Conservation (phyloP, 1,284 basidiomycete species). For the Mycosarcoma maydis region DNA sequence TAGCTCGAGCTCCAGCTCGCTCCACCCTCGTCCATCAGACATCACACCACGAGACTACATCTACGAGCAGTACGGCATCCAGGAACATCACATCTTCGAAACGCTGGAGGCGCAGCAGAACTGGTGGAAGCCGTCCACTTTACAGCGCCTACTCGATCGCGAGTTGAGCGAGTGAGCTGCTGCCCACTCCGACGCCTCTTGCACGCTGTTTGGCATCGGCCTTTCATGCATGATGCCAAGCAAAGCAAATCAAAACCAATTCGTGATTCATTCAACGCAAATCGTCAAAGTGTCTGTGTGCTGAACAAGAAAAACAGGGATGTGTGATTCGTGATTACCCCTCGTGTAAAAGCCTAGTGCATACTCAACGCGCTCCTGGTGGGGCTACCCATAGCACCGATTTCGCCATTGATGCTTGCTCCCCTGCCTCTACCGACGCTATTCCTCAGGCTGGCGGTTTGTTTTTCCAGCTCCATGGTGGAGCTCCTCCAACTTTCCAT, state of each 20-base stretch:
- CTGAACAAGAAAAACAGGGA: too few species aligned
- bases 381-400: constrained; percentile 12
- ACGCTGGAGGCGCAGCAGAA: constrained; percentile 51
- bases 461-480: constrained; percentile 43
- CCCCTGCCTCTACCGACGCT: constrained; percentile 12
- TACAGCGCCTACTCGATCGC: constrained; percentile 57
- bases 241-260: too few species aligned
- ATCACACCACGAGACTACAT: constrained; percentile 52
- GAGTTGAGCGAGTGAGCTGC: constrained; percentile 40
- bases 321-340: too few species aligned
- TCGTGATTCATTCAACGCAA: too few species aligned
- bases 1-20: not conserved
- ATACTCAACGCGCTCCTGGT: constrained; percentile 17
- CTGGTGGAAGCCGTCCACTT: constrained; percentile 62
- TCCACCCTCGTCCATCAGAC: constrained; percentile 7
- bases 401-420: constrained; percentile 20
- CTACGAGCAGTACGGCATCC: constrained; percentile 62
- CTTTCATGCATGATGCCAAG: too few species aligned
- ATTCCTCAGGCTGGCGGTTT: constrained; percentile 19
- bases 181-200: too few species aligned
- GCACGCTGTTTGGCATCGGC: too few species aligned
- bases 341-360: constrained; percentile 1
- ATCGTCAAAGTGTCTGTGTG: not conserved
- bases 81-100: constrained; percentile 50
- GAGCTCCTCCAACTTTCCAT: constrained; percentile 50